These are phyloP conservation scores for Dissophora globulifera DNA, from an alignment of 192 early-diverging fungal genomes.

Conservation along the genomic window DNA sequence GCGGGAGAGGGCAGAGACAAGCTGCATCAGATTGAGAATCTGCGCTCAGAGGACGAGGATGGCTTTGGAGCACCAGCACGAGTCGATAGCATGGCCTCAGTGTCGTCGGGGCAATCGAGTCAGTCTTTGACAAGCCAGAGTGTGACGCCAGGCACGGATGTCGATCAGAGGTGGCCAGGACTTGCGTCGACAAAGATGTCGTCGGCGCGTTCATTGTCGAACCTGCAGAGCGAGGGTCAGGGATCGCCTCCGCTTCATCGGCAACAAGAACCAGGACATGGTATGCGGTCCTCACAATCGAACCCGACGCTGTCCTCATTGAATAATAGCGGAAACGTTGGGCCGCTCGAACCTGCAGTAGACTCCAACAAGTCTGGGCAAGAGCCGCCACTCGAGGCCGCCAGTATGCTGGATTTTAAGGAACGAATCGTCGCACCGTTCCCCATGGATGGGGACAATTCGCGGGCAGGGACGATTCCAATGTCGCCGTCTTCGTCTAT, in stretches of 20 bases:
- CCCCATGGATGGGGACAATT: neutral
- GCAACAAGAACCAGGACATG: neutral
- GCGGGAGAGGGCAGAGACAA: too few relatives aligned
- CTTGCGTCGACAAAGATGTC: neutral
- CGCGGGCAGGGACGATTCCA: neutral
- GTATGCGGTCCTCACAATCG: slow-evolving; percentile 1
- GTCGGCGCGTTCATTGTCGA: neutral
- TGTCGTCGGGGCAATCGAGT: slow-evolving; percentile 6
- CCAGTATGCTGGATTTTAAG: slow-evolving; percentile 19
- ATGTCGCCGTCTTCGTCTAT: slow-evolving; percentile 29
- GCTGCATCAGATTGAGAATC: slow-evolving; percentile 24
- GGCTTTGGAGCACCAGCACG: too few relatives aligned
- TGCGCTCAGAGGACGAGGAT: slow-evolving; percentile 33
- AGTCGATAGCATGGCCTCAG: slow-evolving; percentile 19
- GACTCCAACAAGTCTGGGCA: neutral
- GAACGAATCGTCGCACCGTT: slow-evolving; percentile 31
- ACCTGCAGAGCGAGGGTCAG: neutral
- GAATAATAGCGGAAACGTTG: neutral
- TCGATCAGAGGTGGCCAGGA: neutral
- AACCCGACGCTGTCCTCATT: neutral
- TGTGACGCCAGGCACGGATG: neutral
- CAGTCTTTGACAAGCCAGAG: neutral
- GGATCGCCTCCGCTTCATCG: neutral
- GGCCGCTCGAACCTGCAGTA: neutral
- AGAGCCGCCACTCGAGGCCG: slow-evolving; percentile 4